phyloP scores from a whole-genome alignment of 495 filamentous ascomycete genomes.

The Lasiosphaeria ovina region DNA sequence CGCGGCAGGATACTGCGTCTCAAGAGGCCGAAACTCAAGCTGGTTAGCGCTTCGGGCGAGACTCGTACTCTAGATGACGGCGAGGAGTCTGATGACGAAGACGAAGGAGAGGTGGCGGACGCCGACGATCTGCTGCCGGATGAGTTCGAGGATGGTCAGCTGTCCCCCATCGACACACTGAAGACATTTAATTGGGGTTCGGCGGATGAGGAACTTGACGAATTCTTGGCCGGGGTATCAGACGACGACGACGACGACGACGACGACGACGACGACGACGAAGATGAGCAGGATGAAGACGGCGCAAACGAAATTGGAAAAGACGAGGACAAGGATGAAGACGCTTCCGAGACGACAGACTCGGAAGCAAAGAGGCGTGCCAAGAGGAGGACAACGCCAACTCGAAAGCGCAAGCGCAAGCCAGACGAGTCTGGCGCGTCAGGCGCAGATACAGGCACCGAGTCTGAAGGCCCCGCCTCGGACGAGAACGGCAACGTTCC shows the following conservation, averaged over 20 bases:
- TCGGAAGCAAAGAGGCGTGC: constrained; percentile 7
- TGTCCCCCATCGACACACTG: constrained; percentile 52
- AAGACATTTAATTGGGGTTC: constrained; percentile 58
- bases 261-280: constrained; percentile 33
- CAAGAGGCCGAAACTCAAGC: constrained; percentile 21
- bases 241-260: constrained; percentile 50
- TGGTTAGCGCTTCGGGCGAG: constrained; percentile 16
- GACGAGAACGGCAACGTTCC: constrained; percentile 4
- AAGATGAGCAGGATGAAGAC: constrained; percentile 33
- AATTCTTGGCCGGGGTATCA: constrained; percentile 65
- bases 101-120: constrained; percentile 43
- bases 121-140: constrained; percentile 42
- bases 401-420: constrained; percentile 20
- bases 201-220: constrained; percentile 71
- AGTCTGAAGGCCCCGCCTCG: neutral
- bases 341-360: constrained; percentile 3
- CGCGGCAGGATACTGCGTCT: constrained; percentile 11
- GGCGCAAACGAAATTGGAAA: constrained; percentile 29
- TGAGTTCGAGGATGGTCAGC: constrained; percentile 46
- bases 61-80: constrained; percentile 36
- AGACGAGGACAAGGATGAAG: constrained; percentile 31
- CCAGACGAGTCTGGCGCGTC: constrained; percentile 32
- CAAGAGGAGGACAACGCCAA: neutral
- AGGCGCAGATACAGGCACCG: constrained; percentile 20
- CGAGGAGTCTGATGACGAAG: constrained; percentile 45